Base-by-base conservation (phyloP, 345 rosid species). In the Hibiscus syriacus region DNA sequence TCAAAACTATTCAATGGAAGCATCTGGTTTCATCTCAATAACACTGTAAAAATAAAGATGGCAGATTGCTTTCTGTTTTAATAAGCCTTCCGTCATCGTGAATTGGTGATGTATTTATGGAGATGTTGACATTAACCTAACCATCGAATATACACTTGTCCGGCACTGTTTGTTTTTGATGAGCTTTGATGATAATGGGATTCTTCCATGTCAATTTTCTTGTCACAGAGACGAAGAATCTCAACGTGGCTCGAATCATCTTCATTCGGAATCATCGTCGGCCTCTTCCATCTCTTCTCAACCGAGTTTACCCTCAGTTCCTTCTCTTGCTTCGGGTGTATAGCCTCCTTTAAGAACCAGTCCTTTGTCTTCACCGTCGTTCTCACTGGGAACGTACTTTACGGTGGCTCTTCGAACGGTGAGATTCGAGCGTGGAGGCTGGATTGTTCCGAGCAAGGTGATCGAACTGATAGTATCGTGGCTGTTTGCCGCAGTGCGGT, bases 341-440 rank as follows among this genome's bases (percentile, higher is more conserved):
- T 81, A 41, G 85, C 84, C 66, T 83, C 89, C 2, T 78, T 88
- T 69, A 71, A 70, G 57, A 74, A 71, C 72, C 80, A 74, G 72
- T 75, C 89, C 70, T 82, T 73, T 56, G 74, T 84, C 6, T 85
- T 82, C 78, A 81, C 86, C 73, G 81, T 90, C 22, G 68, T 78
- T 27, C 61, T 88, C 54, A 67, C 84, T 19, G 76, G 71, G 5
- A 80, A 76, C 2, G 71, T 69, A 50, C 83, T 90, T 46, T 80
- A 61, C 72, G 78, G 70, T 27, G 89, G 86, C 68, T 80, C 85
- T 62, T 87, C 94, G 1, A 70, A 81, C 67, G 66, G 89, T 32
- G 82, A 85, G 67, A 74, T 86, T 34, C 71, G 83, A 50, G 77
- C 77, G 10, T 90, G 92, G 95, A 73, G 63, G 48, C 76, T 32